Conservation (phyloP, 768 basidiomycete species). For the Tricholoma terreum region DNA sequence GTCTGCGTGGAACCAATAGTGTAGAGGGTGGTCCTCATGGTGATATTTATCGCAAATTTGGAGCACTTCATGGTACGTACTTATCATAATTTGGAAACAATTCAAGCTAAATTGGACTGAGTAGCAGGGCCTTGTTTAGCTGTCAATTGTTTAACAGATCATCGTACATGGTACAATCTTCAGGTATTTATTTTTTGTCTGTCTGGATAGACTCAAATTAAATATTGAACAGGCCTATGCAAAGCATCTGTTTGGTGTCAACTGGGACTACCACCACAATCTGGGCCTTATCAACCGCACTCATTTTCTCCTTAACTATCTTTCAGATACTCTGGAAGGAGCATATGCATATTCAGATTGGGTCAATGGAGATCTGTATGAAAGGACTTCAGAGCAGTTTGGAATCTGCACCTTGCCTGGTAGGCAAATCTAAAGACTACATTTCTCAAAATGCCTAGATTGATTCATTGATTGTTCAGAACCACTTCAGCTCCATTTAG, state of each 20-base stretch:
- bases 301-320: conserved; percentile 18
- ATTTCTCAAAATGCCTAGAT: background rate
- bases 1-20: conserved; percentile 20
- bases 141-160: conserved; percentile 21
- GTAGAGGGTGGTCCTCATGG: conserved; percentile 25
- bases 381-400: conserved; percentile 15
- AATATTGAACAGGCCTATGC: conserved; percentile 16
- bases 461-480: background rate
- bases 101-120: background rate
- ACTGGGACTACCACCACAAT: no score
- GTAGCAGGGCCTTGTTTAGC: conserved; percentile 19
- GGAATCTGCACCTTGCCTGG: conserved; percentile 22
- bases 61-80: conserved; percentile 10
- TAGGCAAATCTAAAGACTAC: conserved; percentile 8
- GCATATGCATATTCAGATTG: conserved; percentile 18
- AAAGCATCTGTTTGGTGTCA: conserved; percentile 17
- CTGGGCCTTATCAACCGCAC: conserved; percentile 21
- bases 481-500: background rate
- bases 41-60: conserved; percentile 20
- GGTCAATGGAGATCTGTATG: conserved; percentile 24
- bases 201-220: background rate
- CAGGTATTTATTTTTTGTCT: background rate
- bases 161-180: conserved; percentile 20
- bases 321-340: conserved; percentile 11
- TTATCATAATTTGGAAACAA: background rate